Evolutionary conservation across 306 rosid species (phyloP).

Genomic region (Potentilla sterilis): DNA sequence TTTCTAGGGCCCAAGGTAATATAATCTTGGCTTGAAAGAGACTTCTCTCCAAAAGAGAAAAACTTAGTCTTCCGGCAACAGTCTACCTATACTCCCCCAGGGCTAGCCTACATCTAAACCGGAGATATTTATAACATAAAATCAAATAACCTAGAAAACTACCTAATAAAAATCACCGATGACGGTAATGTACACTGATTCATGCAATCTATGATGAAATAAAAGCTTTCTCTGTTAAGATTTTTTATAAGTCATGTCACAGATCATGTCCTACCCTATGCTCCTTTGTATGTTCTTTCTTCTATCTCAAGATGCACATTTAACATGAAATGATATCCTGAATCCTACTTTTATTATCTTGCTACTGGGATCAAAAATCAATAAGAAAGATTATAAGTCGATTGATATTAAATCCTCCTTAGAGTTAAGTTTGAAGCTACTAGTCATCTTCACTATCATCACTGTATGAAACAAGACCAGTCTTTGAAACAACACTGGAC

Average conservation of each 20-base stretch:
- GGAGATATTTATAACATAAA: background rate
- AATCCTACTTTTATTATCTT: background rate
- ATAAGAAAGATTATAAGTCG: background rate
- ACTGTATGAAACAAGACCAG: slow-evolving; percentile 77
- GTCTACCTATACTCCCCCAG: background rate
- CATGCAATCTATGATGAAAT: background rate
- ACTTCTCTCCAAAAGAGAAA: background rate
- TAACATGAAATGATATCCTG: background rate
- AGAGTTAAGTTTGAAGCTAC: slow-evolving; percentile 16
- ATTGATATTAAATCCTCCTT: background rate
- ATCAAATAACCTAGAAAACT: background rate
- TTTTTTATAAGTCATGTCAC: background rate
- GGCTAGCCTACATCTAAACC: background rate
- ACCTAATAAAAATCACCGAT: background rate
- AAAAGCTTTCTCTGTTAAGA: background rate
- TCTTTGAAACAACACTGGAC: slow-evolving; percentile 34
- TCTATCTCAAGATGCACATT: background rate
- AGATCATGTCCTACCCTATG: slow-evolving; percentile 11
- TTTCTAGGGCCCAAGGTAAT: background rate
- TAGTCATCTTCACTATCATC: slow-evolving; percentile 80
- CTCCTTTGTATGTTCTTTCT: background rate
- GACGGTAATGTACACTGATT: background rate
- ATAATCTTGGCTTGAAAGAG: background rate
- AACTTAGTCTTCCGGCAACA: too few species aligned
- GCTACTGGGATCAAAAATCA: background rate